Evolutionary conservation across 2,329 filamentous ascomycete genomes (phyloP), one percentile per base, ranked within the genome.

Genomic region (Coleophoma crateriformis): DNA sequence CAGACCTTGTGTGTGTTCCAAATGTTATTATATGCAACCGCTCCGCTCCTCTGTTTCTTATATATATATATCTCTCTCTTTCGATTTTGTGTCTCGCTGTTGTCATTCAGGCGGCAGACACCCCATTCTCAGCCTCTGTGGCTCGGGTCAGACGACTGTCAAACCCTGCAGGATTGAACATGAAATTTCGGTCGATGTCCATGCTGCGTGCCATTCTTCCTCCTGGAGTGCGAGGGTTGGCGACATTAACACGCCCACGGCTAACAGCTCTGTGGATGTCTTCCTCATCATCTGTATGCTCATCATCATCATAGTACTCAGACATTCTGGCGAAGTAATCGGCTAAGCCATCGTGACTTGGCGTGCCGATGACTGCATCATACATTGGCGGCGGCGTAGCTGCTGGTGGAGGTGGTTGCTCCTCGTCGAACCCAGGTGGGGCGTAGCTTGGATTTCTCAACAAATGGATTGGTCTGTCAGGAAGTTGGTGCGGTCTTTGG

Each of bases 371-470:
- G 47, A 87, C 82, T 32, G 73, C 75, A 47, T 84, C 80, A 59
- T 89, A 88, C 41, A 81, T 76, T 10, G 85, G 85, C 10, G 85
- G 85, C 8, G 85, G 85, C 1, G 85, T 88, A 50, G 83, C 72
- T 34, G 87, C 69, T 2, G 83, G 81, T 50, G 85, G 85, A 2
- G 85, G 84, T 4, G 84, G 82, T 15, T 81, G 74, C 43, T 87
- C 79, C 15, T 84, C 83, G 52, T 86, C 81, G 60, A 88, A 88
- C 0, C 83, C 73, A 5, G 85, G 85, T 13, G 85, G 85, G 45
- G 85, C 84, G 65, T 83, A 88, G 0, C 83, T 87, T 2, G 85
- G 85, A 7, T 75, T 73, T 39, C 85, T 78, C 27, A 88, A 69
- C 27, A 88, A 72, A 64, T 89, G 85, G 52, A 88, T 87, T 1